Evolutionary conservation across 2,329 filamentous ascomycete genomes (phyloP).

Genomic region (Berkeleyomyces rouxiae): DNA sequence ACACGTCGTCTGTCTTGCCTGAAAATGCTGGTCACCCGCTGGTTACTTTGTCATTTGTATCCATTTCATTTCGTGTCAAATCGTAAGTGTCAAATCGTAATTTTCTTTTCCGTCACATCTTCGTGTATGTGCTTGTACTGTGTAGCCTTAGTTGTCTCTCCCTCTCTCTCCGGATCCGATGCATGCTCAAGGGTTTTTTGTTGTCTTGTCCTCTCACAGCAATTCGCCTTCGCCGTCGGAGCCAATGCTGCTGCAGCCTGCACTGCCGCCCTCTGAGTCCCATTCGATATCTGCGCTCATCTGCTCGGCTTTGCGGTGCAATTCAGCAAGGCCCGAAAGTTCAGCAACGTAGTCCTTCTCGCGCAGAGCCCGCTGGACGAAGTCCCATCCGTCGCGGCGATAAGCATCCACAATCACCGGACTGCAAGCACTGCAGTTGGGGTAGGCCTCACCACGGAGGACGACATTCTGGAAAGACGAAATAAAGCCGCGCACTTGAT

Average conservation of each 20-base stretch:
- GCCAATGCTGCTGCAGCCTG: conserved; percentile 17
- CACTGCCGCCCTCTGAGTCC: conserved; percentile 28
- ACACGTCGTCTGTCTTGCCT: background rate
- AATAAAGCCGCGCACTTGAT: conserved; percentile 65
- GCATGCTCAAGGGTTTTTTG: background rate
- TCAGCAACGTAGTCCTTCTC: conserved; percentile 68
- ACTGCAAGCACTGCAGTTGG: conserved; percentile 69
- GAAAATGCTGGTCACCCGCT: too few species aligned
- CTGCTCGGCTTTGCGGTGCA: conserved; percentile 43
- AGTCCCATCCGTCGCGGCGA: conserved; percentile 52
- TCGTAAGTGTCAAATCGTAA: too few species aligned
- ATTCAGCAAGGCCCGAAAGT: conserved; percentile 55
- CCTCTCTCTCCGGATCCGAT: background rate
- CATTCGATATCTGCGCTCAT: conserved; percentile 40
- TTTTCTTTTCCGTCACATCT: background rate
- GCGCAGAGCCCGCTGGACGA: conserved; percentile 56
- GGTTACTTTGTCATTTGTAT: background rate
- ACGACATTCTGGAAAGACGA: conserved; percentile 57
- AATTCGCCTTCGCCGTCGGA: conserved; percentile 40
- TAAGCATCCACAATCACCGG: conserved; percentile 53
- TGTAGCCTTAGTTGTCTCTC: background rate
- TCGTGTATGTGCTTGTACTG: background rate
- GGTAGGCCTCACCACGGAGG: conserved; percentile 58
- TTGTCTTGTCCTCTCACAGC: conserved; percentile 18
- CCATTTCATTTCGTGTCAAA: background rate